Evolutionary conservation across 768 basidiomycete species (phyloP), one percentile per base, ranked within the genome.

Genomic region (Xanthoconium purpureum): DNA sequence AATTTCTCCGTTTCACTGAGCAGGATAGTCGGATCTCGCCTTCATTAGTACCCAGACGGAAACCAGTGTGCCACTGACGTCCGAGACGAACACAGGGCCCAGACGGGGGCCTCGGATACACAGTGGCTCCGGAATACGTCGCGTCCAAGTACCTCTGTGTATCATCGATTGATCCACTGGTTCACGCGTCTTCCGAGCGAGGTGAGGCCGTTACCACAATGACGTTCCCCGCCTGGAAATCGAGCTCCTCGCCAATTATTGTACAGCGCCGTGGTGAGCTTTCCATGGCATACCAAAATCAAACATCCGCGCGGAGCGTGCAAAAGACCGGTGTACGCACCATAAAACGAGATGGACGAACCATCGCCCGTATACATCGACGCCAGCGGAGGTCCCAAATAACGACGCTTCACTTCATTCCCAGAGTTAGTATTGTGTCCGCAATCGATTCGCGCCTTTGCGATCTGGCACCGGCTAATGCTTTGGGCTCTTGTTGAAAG

Each of bases 151-250:
- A 80, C 58, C 90, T 77, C 61, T 91, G 74, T 30, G 78, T 77
- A 63, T 92, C 89, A 59, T 90, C 88, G 15, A 92, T 74, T 56
- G 93, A 71, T 63, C 95, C 96, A 53, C 85, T 89, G 96, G 95
- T 98, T 95, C 96, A 98, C 1, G 96, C 96, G 65, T 98, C 96
- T 63, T 94, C 93, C 4, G 24, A 24, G 24, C 4, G 2, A 24
- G 94, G 93, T 6, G 94, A 95, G 28, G 85, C 81, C 0, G 91
- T 96, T 12, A 98, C 95, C 9, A 94, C 94, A 61, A 98, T 97
- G 61, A 98, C 91, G 73, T 98, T 96, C 2, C 90, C 92, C 24
- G 86, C 78, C 69, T 94, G 91, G 84, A 98, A 97, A 70, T 95
- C 91, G 70, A 98, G 97, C 74, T 98, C 96, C 66, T 96, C 94